phyloP scores from a whole-genome alignment of 371 early-diverging fungal genomes.

The Polyrhizophydium stewartii region DNA sequence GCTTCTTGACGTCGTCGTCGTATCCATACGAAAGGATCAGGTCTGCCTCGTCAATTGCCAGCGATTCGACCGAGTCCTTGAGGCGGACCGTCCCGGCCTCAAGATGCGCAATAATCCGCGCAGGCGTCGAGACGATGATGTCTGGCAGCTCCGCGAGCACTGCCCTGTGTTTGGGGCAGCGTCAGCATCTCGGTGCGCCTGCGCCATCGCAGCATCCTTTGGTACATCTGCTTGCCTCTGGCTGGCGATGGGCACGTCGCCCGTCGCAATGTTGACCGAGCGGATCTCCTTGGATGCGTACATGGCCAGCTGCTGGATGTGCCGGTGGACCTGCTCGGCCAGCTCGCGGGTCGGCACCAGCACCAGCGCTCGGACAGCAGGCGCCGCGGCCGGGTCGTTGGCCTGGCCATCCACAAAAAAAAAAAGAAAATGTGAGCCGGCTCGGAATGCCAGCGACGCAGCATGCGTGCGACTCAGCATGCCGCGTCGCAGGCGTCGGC shows the following conservation, averaged over 20 bases:
- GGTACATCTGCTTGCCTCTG: conserved; percentile 77
- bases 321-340: conserved; percentile 84
- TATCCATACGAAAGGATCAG: conserved; percentile 90
- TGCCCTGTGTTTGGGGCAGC: no score
- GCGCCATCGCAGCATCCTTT: no score
- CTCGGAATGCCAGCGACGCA: no score
- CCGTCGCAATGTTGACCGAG: conserved; percentile 65
- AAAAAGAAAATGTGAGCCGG: not conserved
- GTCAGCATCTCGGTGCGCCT: not conserved
- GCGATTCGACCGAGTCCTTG: conserved; percentile 82
- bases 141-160: conserved; percentile 84
- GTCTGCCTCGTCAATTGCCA: conserved; percentile 99
- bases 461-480: no score
- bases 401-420: not conserved
- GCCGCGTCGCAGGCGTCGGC: no score
- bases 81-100: conserved; percentile 92
- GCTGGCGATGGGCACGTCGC: conserved; percentile 48
- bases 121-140: conserved; percentile 95
- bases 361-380: conserved; percentile 55
- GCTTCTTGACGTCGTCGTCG: conserved; percentile 58
- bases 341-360: conserved; percentile 97
- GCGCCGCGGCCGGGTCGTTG: not conserved
- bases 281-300: conserved; percentile 66
- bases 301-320: conserved; percentile 63
- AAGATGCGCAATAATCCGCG: conserved; percentile 94